Evolutionary conservation across 805 yeast species (phyloP).

Genomic region (Brettanomyces anomalus): DNA sequence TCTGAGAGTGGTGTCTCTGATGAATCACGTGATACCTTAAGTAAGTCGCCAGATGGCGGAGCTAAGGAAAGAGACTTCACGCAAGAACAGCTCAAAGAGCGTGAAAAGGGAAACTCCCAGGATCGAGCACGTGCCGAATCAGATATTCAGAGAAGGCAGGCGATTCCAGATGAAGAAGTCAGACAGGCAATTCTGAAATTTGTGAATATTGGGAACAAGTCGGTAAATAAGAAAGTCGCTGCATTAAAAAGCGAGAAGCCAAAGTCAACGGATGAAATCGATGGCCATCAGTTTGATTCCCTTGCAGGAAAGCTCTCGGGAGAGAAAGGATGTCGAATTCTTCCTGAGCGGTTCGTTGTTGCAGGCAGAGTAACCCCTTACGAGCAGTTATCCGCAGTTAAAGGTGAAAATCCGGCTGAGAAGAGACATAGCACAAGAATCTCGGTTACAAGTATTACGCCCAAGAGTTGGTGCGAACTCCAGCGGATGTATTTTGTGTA

Average conservation of each 20-base stretch:
- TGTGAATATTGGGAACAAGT: not conserved
- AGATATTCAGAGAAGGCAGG: no score
- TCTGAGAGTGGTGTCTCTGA: no score
- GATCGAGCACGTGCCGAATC: no score
- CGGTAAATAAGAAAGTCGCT: not conserved
- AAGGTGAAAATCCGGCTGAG: conserved; percentile 1
- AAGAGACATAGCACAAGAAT: conserved; percentile 24
- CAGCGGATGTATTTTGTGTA: conserved; percentile 44
- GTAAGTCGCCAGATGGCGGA: no score
- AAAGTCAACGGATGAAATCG: not conserved
- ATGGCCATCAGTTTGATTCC: not conserved
- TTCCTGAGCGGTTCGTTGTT: not conserved
- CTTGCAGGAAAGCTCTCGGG: not conserved
- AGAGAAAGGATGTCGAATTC: not conserved
- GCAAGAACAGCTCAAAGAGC: no score
- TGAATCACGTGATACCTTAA: no score
- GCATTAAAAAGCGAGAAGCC: not conserved
- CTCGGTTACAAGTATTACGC: conserved; percentile 52
- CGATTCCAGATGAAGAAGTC: not conserved
- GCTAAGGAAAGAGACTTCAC: no score
- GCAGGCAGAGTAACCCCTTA: not conserved
- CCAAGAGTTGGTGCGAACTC: conserved; percentile 64
- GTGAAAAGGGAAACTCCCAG: no score
- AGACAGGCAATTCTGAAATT: not conserved
- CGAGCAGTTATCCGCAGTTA: not conserved